A percentile compares a stretch with the other conserved stretches of the same genome.
These are phyloP conservation scores for Medicago arabica DNA, from an alignment of 306 rosid species.

Conservation along the genomic window DNA sequence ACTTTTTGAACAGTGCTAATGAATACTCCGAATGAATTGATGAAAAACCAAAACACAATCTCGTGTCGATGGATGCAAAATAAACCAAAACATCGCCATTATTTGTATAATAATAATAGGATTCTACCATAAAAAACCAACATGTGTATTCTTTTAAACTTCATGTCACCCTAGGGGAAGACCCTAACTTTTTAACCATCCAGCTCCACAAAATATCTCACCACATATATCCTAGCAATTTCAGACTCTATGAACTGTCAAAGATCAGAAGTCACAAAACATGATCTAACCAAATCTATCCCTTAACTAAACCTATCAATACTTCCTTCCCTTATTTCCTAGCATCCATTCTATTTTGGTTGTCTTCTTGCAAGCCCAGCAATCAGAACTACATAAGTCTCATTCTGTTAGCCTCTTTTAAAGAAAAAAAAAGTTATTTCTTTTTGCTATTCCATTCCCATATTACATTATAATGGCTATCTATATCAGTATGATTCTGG, in stretches of 20 bases:
- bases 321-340: background rate
- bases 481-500: conserved; percentile 41
- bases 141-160: conserved; percentile 4
- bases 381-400: conserved; percentile 32
- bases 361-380: conserved; percentile 30
- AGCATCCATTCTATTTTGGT: conserved; percentile 19
- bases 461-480: conserved; percentile 47
- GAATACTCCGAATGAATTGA: background rate
- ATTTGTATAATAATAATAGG: background rate
- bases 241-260: conserved; percentile 19
- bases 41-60: conserved; percentile 1
- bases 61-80: background rate
- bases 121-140: background rate
- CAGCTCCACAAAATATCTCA: conserved; percentile 3
- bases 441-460: conserved; percentile 76
- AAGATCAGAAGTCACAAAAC: background rate
- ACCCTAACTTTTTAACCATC: background rate
- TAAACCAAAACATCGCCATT: conserved; percentile 7
- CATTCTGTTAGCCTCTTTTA: background rate
- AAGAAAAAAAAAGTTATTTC: conserved; percentile 20
- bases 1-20: background rate
- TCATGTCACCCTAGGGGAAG: background rate
- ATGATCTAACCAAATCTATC: conserved; percentile 9
- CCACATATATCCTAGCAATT: background rate
- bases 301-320: conserved; percentile 14